Base-by-base conservation (phyloP, 1,284 basidiomycete species). In the Anthracocystis panici-leucophaei region DNA sequence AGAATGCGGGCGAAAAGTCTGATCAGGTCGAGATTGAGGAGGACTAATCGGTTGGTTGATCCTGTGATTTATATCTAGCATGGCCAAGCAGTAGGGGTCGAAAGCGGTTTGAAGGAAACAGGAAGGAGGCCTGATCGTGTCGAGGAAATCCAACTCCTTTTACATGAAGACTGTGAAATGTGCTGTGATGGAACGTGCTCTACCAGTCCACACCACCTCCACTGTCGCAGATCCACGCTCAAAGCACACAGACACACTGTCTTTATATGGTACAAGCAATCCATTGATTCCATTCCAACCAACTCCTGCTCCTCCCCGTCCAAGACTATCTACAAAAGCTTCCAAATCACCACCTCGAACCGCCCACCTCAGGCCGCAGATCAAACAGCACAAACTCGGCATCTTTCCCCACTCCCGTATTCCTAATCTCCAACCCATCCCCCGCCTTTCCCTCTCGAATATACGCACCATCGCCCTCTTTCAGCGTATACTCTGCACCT, bases 401-500 rank as follows among this genome's bases (percentile, higher is more conserved):
- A 21, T 70, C 54, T 14, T 45, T 67, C 10, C 25, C 25, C 5
- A 14, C 7, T 1, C 65, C 69, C 0, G 52, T 49, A 44, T 61
- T 70, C 16, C 33, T 53, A 20, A 79, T 65, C 46, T 57, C 57
- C 4, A 79, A 9, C 3, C 52, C 50, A 23, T 75, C 57, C 2
- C 77, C 77, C 0, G 57, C 66, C 11, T 45, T 57, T 0, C 64
- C 75, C 9, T 65, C 64, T n/a, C 62, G 55, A 49, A 79, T 70
- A 40, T 75, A 79, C 14, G 72, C 77, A 14, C 77, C 77, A 48
- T 75, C 71, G 0, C 77, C 77, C 40, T 79, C 77, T 21, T 64
- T 86, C 3, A 88, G 82, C 44, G 87, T 87, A 29, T 41, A 40
- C 5, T 85, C 85, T 18, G 86, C 85, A 11, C 88, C 85, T 8